These are phyloP conservation scores for Fraxinus platypoda DNA, from an alignment of 305 asterid genomes.

Conservation along the genomic window DNA sequence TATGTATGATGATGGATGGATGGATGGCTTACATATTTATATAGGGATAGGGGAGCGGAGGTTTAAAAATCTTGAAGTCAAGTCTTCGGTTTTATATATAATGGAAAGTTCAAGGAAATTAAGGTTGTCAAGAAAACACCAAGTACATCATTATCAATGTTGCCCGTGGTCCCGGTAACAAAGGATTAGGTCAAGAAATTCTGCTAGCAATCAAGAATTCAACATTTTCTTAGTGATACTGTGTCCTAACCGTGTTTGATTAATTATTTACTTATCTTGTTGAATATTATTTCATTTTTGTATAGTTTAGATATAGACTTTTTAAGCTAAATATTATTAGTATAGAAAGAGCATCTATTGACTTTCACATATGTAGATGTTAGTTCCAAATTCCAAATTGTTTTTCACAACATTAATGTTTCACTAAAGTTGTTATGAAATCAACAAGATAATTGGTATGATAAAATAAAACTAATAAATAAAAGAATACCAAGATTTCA, in stretches of 20 bases:
- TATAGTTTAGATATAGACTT: neutral
- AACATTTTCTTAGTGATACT: neutral
- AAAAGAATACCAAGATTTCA: no score
- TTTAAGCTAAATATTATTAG: no score
- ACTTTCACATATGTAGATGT: neutral
- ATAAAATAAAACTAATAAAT: no score
- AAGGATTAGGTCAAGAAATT: neutral
- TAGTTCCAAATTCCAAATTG: neutral
- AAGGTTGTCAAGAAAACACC: neutral
- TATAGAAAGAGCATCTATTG: neutral
- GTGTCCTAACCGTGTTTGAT: neutral
- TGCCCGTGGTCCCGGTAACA: neutral
- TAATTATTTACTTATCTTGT: neutral
- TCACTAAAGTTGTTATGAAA: no score
- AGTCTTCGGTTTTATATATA: neutral
- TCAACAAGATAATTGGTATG: no score
- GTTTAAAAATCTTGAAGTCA: neutral
- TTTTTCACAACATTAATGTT: neutral
- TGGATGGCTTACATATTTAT: neutral
- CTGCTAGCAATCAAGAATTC: neutral
- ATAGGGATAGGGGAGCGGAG: neutral
- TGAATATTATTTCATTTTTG: neutral
- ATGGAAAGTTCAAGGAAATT: constrained; percentile 23
- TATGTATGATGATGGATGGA: neutral
- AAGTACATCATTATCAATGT: neutral